These are phyloP conservation scores for Solanum lignicaule DNA, from an alignment of 257 asterid species.

Conservation along the genomic window DNA sequence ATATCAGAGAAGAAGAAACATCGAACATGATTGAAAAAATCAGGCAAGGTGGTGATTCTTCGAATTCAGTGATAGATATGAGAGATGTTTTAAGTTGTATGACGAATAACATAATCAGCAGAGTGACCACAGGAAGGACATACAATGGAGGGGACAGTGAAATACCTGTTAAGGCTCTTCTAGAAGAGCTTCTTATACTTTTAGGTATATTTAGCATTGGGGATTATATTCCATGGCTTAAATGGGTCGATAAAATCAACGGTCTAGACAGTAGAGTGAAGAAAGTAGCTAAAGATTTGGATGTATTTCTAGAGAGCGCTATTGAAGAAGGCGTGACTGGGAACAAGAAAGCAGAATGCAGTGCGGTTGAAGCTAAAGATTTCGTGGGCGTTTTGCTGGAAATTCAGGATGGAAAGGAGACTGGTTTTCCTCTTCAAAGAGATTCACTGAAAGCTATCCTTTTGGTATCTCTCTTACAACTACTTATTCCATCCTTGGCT, in stretches of 20 bases:
- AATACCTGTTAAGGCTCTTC: background rate
- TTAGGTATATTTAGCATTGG: constrained; percentile 13
- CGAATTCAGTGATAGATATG: constrained; percentile 12
- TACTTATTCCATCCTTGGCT: background rate
- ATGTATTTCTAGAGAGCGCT: constrained; percentile 23
- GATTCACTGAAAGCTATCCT: constrained; percentile 20
- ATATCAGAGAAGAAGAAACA: constrained; percentile 5
- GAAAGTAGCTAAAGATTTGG: constrained; percentile 12
- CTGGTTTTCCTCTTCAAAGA: constrained; percentile 13
- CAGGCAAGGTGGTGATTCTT: background rate
- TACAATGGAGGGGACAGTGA: constrained; percentile 16
- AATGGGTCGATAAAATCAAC: constrained; percentile 16
- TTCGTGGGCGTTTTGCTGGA: constrained; percentile 36
- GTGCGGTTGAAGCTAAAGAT: background rate
- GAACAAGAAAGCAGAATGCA: background rate
- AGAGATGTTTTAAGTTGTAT: constrained; percentile 9
- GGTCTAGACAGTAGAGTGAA: constrained; percentile 16
- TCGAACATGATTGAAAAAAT: background rate
- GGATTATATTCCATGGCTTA: constrained; percentile 32
- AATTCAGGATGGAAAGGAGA: constrained; percentile 11
- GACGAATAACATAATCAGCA: constrained; percentile 24
- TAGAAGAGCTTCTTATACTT: constrained; percentile 3
- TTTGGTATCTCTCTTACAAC: background rate
- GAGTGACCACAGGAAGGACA: constrained; percentile 33
- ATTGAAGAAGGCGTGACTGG: constrained; percentile 11